Percentiles rank a stretch among this genome's conserved stretches.
Evolutionary conservation across 768 basidiomycete species (phyloP).

Genomic region (Serendipita vermifera): DNA sequence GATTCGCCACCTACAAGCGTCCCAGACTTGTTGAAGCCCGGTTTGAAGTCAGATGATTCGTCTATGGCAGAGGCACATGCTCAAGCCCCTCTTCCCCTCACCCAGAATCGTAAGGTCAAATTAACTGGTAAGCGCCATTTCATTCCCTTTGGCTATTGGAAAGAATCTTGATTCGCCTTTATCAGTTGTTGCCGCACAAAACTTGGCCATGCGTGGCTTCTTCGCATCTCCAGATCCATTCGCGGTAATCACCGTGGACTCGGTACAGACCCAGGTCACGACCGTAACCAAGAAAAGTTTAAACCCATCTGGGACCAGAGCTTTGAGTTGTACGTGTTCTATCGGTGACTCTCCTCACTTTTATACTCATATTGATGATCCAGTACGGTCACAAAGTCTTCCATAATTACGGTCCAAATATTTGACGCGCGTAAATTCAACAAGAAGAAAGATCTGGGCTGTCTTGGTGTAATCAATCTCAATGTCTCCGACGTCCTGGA

Average conservation of each 20-base stretch:
- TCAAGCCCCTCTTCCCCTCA: too few relatives aligned
- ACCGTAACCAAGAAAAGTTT: constrained; percentile 53
- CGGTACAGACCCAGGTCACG: constrained; percentile 69
- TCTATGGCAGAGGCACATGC: too few relatives aligned
- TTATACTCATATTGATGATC: constrained; percentile 8
- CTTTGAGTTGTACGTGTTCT: constrained; percentile 65
- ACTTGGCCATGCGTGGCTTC: constrained; percentile 62
- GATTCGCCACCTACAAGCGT: too few relatives aligned
- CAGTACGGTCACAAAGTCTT: constrained; percentile 60
- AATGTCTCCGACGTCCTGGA: constrained; percentile 30
- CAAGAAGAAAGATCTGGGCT: constrained; percentile 74
- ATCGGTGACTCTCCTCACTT: constrained; percentile 10
- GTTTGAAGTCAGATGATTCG: too few relatives aligned
- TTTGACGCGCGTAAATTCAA: constrained; percentile 86
- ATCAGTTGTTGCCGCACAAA: constrained; percentile 65
- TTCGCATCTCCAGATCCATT: constrained; percentile 80
- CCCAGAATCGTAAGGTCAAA: not conserved
- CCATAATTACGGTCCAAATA: constrained; percentile 69
- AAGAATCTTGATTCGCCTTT: not conserved
- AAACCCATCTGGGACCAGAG: constrained; percentile 71
- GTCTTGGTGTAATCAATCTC: constrained; percentile 37
- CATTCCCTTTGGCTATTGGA: not conserved
- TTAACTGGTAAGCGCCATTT: too few relatives aligned
- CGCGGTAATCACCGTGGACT: constrained; percentile 76
- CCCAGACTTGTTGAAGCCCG: too few relatives aligned